These are phyloP conservation scores for Miamiensis avidus DNA, from an alignment of 169 alveolate species.

Conservation along the genomic window DNA sequence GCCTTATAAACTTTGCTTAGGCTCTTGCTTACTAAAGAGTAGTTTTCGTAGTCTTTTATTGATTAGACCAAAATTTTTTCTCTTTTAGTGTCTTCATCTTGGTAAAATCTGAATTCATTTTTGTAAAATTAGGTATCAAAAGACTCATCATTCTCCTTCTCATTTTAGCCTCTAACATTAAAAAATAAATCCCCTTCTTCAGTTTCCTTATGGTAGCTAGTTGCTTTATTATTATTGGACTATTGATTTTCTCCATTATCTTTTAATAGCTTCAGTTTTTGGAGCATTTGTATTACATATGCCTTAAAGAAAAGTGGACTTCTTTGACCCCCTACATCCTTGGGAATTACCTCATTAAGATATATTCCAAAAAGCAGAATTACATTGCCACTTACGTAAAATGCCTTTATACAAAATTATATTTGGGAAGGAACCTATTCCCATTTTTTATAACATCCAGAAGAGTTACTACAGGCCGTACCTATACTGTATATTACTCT, in stretches of 20 bases:
- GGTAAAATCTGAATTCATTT: slow-evolving; percentile 21
- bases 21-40: slow-evolving; percentile 81
- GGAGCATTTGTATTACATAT: slow-evolving; percentile 28
- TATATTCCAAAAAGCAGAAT: slow-evolving; percentile 59
- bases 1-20: slow-evolving; percentile 79
- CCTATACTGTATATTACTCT: slow-evolving; percentile 70
- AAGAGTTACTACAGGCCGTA: slow-evolving; percentile 62
- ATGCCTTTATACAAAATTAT: neutral
- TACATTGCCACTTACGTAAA: neutral
- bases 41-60: slow-evolving; percentile 56
- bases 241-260: slow-evolving; percentile 18
- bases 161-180: slow-evolving; percentile 60
- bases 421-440: neutral
- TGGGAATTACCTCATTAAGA: slow-evolving; percentile 81
- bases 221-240: too few species aligned
- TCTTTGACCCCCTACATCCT: slow-evolving; percentile 79
- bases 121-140: slow-evolving; percentile 11
- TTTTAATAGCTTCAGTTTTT: slow-evolving; percentile 31
- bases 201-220: slow-evolving; percentile 70
- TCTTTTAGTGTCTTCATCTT: slow-evolving; percentile 76
- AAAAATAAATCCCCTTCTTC: slow-evolving; percentile 87
- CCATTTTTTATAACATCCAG: neutral
- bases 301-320: slow-evolving; percentile 57
- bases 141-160: neutral
- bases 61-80: slow-evolving; percentile 65